Conservation (phyloP, 2,329 filamentous ascomycete genomes). For the Chrysoporthe puriensis region DNA sequence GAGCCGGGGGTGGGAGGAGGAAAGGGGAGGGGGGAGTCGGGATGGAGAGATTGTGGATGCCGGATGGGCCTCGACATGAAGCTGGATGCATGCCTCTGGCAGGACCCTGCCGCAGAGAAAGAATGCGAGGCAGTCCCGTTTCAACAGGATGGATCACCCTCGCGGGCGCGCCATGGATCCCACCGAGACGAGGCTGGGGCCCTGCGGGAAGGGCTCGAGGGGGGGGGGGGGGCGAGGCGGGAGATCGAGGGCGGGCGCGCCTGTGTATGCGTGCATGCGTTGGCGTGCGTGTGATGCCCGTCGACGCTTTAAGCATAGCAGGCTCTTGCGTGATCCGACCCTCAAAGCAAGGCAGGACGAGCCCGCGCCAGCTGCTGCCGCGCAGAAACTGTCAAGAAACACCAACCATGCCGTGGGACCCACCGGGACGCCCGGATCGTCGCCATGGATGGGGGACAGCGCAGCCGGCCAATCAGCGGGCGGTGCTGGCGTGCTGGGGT, state of each 20-base stretch:
- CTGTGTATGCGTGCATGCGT: too few species aligned
- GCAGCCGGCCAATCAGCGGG: constrained; percentile 3
- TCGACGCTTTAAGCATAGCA: constrained; percentile 20
- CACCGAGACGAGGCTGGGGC: neutral
- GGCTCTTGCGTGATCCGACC: constrained; percentile 24
- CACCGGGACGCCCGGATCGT: constrained; percentile 17
- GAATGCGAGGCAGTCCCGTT: neutral
- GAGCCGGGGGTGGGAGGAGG: neutral
- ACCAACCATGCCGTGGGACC: constrained; percentile 20
- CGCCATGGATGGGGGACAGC: neutral
- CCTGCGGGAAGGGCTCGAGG: too few species aligned
- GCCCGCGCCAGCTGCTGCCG: neutral
- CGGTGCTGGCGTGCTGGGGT: neutral
- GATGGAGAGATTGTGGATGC: constrained; percentile 18
- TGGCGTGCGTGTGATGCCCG: neutral
- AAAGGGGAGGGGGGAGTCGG: constrained; percentile 4
- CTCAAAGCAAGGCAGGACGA: neutral
- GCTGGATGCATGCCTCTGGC: constrained; percentile 1
- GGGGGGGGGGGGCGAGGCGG: too few species aligned
- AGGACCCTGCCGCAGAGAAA: constrained; percentile 10
- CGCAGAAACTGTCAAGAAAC: constrained; percentile 5
- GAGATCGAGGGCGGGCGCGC: too few species aligned
- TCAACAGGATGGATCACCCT: constrained; percentile 11
- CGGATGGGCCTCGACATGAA: constrained; percentile 10
- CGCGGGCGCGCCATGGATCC: neutral